A percentile compares a stretch with the other conserved stretches of the same genome.
These are phyloP conservation scores for Syzygium aqueum DNA, from an alignment of 345 rosid genomes.

Conservation along the genomic window DNA sequence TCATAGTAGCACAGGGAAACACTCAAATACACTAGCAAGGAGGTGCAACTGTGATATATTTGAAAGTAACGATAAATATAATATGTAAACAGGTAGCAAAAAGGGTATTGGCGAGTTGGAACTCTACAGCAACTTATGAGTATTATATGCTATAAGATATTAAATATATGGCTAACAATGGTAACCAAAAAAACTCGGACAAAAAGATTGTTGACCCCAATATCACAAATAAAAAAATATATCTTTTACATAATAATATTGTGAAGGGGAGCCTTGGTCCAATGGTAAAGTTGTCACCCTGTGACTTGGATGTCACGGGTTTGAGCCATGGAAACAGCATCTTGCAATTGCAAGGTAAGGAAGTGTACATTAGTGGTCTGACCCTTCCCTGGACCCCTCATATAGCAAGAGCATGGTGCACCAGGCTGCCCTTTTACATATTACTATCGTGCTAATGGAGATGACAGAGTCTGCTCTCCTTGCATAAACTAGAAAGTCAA, in stretches of 20 bases:
- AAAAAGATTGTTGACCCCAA: background rate
- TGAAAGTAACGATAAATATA: background rate
- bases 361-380: background rate
- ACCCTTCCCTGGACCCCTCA: background rate
- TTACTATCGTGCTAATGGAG: background rate
- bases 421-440: background rate
- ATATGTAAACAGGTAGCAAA: background rate
- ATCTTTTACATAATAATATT: background rate
- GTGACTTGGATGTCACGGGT: background rate
- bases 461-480: background rate
- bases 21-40: background rate
- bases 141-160: background rate
- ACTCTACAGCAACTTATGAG: background rate
- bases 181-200: background rate
- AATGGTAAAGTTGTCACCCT: background rate
- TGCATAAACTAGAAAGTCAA: background rate
- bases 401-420: background rate
- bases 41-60: background rate
- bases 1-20: background rate
- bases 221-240: background rate
- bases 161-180: background rate
- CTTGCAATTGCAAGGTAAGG: background rate
- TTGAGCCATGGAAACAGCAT: background rate
- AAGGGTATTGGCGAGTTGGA: background rate
- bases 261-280: background rate